Conservation (phyloP, 1,284 basidiomycete genomes). For the Pascua guehoae region DNA sequence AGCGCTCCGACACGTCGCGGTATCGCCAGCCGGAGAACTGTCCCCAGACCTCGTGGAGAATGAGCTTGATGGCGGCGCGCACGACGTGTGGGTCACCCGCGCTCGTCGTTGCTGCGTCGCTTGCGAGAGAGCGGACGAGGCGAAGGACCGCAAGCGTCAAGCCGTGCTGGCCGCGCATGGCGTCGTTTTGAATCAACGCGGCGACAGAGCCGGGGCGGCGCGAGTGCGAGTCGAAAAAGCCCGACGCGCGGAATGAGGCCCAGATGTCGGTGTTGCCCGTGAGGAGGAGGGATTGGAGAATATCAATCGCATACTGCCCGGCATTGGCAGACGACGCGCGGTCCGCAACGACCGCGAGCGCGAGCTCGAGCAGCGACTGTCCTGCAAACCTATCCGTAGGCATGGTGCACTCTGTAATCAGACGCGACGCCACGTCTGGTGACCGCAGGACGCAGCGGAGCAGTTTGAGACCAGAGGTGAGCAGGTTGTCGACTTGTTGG, state of each 20-base stretch:
- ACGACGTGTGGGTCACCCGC: slow-evolving; percentile 24
- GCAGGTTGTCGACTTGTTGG: slow-evolving; percentile 21
- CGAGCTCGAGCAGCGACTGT: slow-evolving; percentile 30
- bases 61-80: slow-evolving; percentile 33
- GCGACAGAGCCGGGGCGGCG: slow-evolving; percentile 29
- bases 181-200: slow-evolving; percentile 30
- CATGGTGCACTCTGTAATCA: neutral
- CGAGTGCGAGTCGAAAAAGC: slow-evolving; percentile 35
- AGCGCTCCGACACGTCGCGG: slow-evolving; percentile 30
- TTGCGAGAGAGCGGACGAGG: slow-evolving; percentile 30
- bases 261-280: slow-evolving; percentile 27
- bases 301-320: slow-evolving; percentile 26
- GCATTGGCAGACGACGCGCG: slow-evolving; percentile 16
- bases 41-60: slow-evolving; percentile 34
- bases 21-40: slow-evolving; percentile 41
- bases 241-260: slow-evolving; percentile 31
- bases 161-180: slow-evolving; percentile 29
- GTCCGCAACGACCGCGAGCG: slow-evolving; percentile 18
- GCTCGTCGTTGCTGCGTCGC: slow-evolving; percentile 11
- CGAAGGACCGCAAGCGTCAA: slow-evolving; percentile 34
- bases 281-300: slow-evolving; percentile 31
- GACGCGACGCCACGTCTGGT: slow-evolving; percentile 9
- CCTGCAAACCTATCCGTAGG: slow-evolving; percentile 9
- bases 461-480: slow-evolving; percentile 29
- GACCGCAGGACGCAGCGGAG: slow-evolving; percentile 28